Conservation (phyloP, 208 protist species). For the Leishmania tarentolae region DNA sequence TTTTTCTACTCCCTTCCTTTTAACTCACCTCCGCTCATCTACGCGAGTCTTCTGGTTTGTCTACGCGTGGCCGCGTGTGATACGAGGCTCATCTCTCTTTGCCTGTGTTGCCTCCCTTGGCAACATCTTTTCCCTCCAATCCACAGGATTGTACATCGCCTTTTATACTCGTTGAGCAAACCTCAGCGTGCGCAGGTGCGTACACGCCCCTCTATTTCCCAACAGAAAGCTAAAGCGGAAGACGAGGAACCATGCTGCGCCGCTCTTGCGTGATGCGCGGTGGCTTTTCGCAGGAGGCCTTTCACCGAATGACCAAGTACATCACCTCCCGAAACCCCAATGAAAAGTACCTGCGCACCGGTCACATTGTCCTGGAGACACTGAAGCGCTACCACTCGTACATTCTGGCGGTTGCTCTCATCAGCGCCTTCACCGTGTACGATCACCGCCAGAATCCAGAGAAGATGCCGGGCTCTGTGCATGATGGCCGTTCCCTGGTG, state of each 20-base stretch:
- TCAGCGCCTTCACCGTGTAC: slow-evolving; percentile 63
- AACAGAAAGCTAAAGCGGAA: background rate
- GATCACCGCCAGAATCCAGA: slow-evolving; percentile 68
- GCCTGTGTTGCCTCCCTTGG: background rate
- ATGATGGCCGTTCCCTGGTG: slow-evolving; percentile 86
- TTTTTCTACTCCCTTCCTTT: background rate
- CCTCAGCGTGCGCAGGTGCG: background rate
- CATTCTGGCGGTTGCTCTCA: slow-evolving; percentile 64
- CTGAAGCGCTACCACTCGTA: slow-evolving; percentile 86
- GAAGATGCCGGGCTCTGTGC: slow-evolving; percentile 53
- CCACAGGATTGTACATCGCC: background rate
- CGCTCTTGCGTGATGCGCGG: slow-evolving; percentile 22
- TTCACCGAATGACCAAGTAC: slow-evolving; percentile 86
- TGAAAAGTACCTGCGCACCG: slow-evolving; percentile 81
- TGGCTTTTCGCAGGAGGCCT: slow-evolving; percentile 81
- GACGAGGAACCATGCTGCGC: slow-evolving; percentile 28
- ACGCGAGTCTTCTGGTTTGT: background rate
- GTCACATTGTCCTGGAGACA: slow-evolving; percentile 82
- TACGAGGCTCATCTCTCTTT: background rate
- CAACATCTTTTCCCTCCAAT: background rate
- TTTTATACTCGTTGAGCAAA: background rate
- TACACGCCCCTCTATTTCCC: background rate
- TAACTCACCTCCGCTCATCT: background rate
- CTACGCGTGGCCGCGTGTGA: background rate
- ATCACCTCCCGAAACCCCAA: slow-evolving; percentile 88